Conservation (phyloP, 352 stramenopile species). For the Phytophthora hybrid region DNA sequence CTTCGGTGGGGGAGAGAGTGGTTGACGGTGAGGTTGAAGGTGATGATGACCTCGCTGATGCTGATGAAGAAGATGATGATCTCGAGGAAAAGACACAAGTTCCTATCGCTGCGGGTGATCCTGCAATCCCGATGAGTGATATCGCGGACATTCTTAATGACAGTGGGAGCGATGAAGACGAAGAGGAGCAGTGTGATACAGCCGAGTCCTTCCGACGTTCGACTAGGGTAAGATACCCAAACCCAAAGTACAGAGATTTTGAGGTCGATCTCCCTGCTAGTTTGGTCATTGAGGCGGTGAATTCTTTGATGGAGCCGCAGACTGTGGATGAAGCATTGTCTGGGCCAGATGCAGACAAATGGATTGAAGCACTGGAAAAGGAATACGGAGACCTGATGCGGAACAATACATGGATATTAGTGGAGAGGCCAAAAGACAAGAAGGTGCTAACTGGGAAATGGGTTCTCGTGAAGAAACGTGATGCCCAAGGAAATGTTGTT, state of each 20-base stretch:
- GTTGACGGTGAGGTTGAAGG: not conserved
- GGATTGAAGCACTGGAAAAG: constrained; percentile 7
- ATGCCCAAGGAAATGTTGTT: not conserved
- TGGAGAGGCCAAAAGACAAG: not conserved
- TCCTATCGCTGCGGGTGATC: not conserved
- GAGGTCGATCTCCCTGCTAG: not conserved
- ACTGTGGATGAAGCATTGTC: not conserved
- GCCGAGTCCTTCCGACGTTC: not conserved
- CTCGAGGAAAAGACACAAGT: not conserved
- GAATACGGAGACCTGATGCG: constrained; percentile 5
- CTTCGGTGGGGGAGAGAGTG: not conserved
- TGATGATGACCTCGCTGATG: not conserved
- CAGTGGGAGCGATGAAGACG: not conserved
- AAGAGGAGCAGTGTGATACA: not conserved
- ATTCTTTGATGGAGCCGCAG: not conserved
- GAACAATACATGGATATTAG: constrained; percentile 8
- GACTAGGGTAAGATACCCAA: not conserved
- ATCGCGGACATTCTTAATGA: not conserved
- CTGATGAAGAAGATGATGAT: not conserved
- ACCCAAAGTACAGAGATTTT: not conserved
- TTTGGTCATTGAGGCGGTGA: too few species aligned
- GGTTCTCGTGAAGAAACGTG: not conserved
- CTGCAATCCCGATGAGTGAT: not conserved
- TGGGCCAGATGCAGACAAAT: not conserved
- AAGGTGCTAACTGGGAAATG: constrained; percentile 9